Base-by-base conservation (phyloP, 805 yeast species). In the Metschnikowia gruessii region DNA sequence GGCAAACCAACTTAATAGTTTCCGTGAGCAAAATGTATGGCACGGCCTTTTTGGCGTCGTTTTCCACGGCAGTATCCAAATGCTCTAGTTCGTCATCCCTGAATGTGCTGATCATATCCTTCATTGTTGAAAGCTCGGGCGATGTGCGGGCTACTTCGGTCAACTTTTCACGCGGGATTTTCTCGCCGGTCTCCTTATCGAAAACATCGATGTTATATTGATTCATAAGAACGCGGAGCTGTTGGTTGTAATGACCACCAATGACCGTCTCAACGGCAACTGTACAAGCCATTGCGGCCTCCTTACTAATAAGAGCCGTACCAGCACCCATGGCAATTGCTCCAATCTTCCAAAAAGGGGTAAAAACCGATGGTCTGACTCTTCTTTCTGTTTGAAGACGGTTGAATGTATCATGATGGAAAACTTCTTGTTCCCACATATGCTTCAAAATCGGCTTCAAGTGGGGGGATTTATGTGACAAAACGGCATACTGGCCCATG, bases 251-350 rank as follows among this genome's bases (percentile, higher is more conserved):
- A 63, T 94, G 99, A 1, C 87, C 87, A 1, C 99, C 99, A 63
- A 94, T 94, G 5, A 94, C 98, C 0, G 99, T 94, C 66, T 94
- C 99, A 1, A 94, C 98, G 0, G 98, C 98, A 50, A 91, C 98
- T 0, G 99, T 94, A 64, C 99, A 94, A 1, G 99, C 98, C 99
- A 94, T 94, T 2, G 99, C 98, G 2, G 96, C 97, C 62, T 92
- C 97, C 60, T 89, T 88, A 15, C 97, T 85, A 52, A 90, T 66
- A 44, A 86, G 57, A 0, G 96, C 97, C 0, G 98, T 94, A 1
- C 83, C 85, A 1, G 81, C 80, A 3, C 99, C 99, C 71, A 94
- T 74, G 0, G 83, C 82, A 41, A 85, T 74, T 0, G 99, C 98
- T 3, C 97, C 98, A 0, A 79, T 65, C 62, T 87, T 90, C 99